These are phyloP conservation scores for Ceratobasidium papillatum DNA, from an alignment of 1,284 basidiomycete genomes.

Conservation along the genomic window DNA sequence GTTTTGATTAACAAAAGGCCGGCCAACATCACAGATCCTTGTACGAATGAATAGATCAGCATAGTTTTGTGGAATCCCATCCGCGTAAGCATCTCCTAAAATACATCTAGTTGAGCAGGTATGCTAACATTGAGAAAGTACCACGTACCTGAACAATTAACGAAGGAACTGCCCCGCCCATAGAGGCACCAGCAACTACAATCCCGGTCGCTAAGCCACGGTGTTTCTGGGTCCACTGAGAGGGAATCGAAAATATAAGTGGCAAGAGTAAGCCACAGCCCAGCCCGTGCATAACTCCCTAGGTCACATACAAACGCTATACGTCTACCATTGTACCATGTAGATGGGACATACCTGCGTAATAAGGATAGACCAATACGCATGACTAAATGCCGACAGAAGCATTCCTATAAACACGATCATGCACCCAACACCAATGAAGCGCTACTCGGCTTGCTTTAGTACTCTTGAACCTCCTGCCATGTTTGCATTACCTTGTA, in stretches of 20 bases:
- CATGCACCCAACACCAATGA: constrained; percentile 42
- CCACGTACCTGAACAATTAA: constrained; percentile 18
- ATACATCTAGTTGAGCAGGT: too few species aligned
- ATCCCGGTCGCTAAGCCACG: constrained; percentile 48
- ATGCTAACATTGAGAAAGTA: background rate
- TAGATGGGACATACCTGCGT: constrained; percentile 41
- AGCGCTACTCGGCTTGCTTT: too few species aligned
- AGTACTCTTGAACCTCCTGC: too few species aligned
- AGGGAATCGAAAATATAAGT: constrained; percentile 45
- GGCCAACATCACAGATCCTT: constrained; percentile 40
- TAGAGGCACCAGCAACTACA: constrained; percentile 46
- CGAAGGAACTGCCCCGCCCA: constrained; percentile 42
- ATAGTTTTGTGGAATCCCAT: constrained; percentile 45
- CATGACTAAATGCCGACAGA: constrained; percentile 43
- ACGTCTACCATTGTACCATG: background rate
- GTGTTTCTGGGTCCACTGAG: constrained; percentile 47
- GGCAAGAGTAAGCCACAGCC: constrained; percentile 45
- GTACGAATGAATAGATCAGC: constrained; percentile 45
- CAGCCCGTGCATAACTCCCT: constrained; percentile 44
- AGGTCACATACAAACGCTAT: background rate
- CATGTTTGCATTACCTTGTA: too few species aligned
- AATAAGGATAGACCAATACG: constrained; percentile 46
- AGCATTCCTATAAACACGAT: constrained; percentile 43
- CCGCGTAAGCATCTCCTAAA: constrained; percentile 43
- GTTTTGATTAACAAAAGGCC: constrained; percentile 45